A percentile compares a stretch with the other conserved stretches of the same genome.
These are phyloP conservation scores for Saturnispora serradocipensis DNA, from an alignment of 805 yeast species.

Conservation along the genomic window DNA sequence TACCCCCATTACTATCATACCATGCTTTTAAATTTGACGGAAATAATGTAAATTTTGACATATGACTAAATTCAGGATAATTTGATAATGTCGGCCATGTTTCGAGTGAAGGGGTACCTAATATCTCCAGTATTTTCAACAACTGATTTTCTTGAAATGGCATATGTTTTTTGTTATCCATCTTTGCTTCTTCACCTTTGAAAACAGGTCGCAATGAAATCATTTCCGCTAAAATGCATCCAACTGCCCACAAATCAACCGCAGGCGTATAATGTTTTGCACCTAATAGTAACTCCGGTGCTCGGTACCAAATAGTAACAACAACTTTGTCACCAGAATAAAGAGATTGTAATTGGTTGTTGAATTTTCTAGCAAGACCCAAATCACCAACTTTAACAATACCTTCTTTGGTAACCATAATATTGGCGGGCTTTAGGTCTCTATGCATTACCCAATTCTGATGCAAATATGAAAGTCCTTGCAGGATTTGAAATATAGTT, in stretches of 20 bases:
- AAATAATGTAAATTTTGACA: slow-evolving; percentile 49
- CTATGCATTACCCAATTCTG: slow-evolving; percentile 95
- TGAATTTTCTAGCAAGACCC: slow-evolving; percentile 83
- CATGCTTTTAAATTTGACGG: slow-evolving; percentile 70
- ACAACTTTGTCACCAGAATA: slow-evolving; percentile 93
- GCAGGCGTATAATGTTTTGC: slow-evolving; percentile 90
- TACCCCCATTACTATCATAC: slow-evolving; percentile 78
- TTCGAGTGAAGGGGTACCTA: slow-evolving; percentile 78
- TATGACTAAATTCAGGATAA: slow-evolving; percentile 75
- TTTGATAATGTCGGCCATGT: slow-evolving; percentile 71
- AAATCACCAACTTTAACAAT: slow-evolving; percentile 93
- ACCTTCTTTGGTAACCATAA: slow-evolving; percentile 87
- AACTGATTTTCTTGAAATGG: slow-evolving; percentile 93
- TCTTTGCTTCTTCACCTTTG: slow-evolving; percentile 96
- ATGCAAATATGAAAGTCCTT: slow-evolving; percentile 86
- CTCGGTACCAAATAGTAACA: slow-evolving; percentile 94
- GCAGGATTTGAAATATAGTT: slow-evolving; percentile 83
- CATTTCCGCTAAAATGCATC: slow-evolving; percentile 88
- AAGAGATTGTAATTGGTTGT: slow-evolving; percentile 75
- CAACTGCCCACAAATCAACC: slow-evolving; percentile 91
- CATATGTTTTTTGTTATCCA: slow-evolving; percentile 85
- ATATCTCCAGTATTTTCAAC: slow-evolving; percentile 81
- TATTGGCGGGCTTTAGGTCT: slow-evolving; percentile 95
- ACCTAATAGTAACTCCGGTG: slow-evolving; percentile 86
- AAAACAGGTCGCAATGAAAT: slow-evolving; percentile 85